Conservation (phyloP, 352 stramenopile species). For the Phytophthora melonis region DNA sequence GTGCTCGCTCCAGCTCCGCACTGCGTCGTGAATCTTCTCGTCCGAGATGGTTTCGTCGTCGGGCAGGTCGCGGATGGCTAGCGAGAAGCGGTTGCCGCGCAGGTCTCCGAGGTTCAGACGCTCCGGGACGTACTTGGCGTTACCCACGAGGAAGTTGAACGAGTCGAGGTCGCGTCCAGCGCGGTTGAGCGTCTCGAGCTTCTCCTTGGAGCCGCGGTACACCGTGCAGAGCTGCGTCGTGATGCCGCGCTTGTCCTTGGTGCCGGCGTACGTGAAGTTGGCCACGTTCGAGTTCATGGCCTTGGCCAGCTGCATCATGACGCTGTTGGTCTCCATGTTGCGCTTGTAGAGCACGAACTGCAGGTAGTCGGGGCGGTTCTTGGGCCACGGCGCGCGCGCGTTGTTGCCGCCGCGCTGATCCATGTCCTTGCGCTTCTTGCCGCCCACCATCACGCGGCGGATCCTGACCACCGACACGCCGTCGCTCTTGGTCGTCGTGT, state of each 20-base stretch:
- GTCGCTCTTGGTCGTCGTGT: conserved; percentile 83
- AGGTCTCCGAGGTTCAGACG: conserved; percentile 95
- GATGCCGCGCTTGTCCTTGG: conserved; percentile 98
- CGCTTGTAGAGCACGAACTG: conserved; percentile 98
- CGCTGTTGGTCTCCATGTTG: conserved; percentile 95
- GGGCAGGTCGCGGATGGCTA: conserved; percentile 94
- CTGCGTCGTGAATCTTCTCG: conserved; percentile 64
- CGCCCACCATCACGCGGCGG: conserved; percentile 80
- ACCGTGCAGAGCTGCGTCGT: conserved; percentile 96
- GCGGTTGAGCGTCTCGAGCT: conserved; percentile 83
- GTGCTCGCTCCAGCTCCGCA: conserved; percentile 72
- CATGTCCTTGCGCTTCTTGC: conserved; percentile 89
- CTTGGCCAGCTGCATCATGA: conserved; percentile 85
- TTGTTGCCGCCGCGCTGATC: conserved; percentile 54
- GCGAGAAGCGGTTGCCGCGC: conserved; percentile 95
- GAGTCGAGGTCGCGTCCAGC: conserved; percentile 68
- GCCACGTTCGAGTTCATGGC: conserved; percentile 74
- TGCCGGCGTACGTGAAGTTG: conserved; percentile 93
- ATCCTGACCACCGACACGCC: conserved; percentile 77
- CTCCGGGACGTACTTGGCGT: conserved; percentile 91
- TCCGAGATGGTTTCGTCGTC: conserved; percentile 61
- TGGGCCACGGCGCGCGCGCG: conserved; percentile 56
- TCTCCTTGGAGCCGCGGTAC: conserved; percentile 81
- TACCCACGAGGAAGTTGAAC: conserved; percentile 94
- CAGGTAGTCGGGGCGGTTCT: conserved; percentile 89